Evolutionary conservation across 176 grass and related monocot species (phyloP).

Genomic region (Phoenix dactylifera): DNA sequence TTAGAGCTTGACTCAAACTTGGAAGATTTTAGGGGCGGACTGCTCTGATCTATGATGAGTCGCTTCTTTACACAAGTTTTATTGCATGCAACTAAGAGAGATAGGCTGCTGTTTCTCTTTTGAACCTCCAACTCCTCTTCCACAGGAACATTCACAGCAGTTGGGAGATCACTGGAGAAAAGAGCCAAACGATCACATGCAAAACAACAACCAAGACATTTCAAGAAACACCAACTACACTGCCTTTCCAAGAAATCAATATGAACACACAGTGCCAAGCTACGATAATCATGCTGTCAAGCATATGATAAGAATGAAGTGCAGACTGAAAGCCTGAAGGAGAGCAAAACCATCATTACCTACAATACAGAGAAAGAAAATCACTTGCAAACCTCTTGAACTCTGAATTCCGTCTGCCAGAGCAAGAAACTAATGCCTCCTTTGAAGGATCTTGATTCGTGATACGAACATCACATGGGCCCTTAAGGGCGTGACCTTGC

Average conservation of each 20-base stretch:
- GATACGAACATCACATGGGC: too few species aligned
- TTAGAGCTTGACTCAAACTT: slow-evolving; percentile 1
- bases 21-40: slow-evolving; percentile 13
- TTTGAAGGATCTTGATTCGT: neutral
- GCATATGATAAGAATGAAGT: too few species aligned
- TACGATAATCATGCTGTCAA: too few species aligned
- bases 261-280: too few species aligned
- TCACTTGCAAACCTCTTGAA: slow-evolving; percentile 52
- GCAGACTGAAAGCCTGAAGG: too few species aligned
- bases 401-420: slow-evolving; percentile 17
- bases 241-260: too few species aligned
- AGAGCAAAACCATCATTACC: slow-evolving; percentile 11
- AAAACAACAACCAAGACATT: neutral
- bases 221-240: slow-evolving; percentile 1
- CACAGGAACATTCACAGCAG: slow-evolving; percentile 11
- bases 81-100: slow-evolving; percentile 27
- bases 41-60: slow-evolving; percentile 8
- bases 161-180: slow-evolving; percentile 30
- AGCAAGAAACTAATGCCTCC: too few species aligned
- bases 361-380: slow-evolving; percentile 73
- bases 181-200: neutral
- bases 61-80: slow-evolving; percentile 45
- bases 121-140: slow-evolving; percentile 35
- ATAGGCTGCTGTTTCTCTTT: slow-evolving; percentile 44
- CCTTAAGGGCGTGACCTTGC: neutral